A percentile compares a stretch with the other conserved stretches of the same genome.
phyloP scores from a whole-genome alignment of 257 asterid species.

The Solanum bulbocastanum region DNA sequence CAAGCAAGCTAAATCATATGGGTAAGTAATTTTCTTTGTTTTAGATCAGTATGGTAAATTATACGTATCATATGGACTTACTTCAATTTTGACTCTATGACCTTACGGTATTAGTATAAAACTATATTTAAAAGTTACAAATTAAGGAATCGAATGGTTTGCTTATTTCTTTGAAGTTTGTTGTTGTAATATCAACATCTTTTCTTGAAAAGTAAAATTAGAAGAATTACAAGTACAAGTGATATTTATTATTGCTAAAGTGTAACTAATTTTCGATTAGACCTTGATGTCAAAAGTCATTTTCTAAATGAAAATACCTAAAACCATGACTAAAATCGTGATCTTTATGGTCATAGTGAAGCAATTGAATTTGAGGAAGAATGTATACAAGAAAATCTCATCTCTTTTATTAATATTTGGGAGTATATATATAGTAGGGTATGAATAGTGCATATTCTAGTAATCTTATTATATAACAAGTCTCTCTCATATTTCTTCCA shows the following conservation, averaged over 20 bases:
- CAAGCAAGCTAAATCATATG: constrained; percentile 8
- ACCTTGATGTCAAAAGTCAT: neutral
- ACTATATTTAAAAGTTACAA: neutral
- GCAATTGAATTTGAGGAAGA: neutral
- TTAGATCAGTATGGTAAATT: neutral
- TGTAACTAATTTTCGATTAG: neutral
- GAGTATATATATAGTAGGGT: neutral
- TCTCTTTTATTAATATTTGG: neutral
- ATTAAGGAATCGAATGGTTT: neutral
- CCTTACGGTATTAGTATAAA: neutral
- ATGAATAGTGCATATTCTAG: neutral
- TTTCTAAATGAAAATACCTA: neutral
- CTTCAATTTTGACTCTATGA: neutral
- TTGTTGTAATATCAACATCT: neutral
- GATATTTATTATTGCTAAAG: neutral
- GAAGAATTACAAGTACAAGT: neutral
- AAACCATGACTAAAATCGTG: neutral
- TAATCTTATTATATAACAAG: neutral
- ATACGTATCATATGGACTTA: neutral
- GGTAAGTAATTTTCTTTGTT: neutral
- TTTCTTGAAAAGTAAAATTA: neutral
- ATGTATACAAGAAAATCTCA: neutral
- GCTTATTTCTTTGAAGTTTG: neutral
- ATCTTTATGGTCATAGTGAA: neutral
- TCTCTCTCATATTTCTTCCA: neutral